phyloP scores from a whole-genome alignment of 2,329 filamentous ascomycete genomes.

The Exophiala lecanii-corni region DNA sequence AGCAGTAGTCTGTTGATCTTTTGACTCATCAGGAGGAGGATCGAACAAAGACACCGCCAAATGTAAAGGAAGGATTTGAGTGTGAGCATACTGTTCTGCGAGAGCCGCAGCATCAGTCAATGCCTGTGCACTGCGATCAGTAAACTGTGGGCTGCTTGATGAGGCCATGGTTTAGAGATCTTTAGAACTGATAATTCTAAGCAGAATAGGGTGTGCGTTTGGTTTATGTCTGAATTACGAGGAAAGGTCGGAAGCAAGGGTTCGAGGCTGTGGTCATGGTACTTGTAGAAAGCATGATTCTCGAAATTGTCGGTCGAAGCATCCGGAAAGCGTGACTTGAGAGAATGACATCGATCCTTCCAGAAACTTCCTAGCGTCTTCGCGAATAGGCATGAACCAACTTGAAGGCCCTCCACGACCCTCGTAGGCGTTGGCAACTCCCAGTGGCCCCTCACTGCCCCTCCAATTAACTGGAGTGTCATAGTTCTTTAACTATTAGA shows the following conservation, averaged over 20 bases:
- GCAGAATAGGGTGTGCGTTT: too few species aligned
- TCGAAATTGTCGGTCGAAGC: too few species aligned
- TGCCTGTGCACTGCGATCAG: slow-evolving; percentile 85
- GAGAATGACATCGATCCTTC: slow-evolving; percentile 17
- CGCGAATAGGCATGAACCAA: neutral
- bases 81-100: slow-evolving; percentile 84
- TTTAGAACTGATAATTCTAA: too few species aligned
- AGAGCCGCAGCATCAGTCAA: slow-evolving; percentile 83
- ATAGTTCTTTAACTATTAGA: too few species aligned
- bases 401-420: slow-evolving; percentile 1
- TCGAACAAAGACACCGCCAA: slow-evolving; percentile 60
- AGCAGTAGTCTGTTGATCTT: slow-evolving; percentile 65
- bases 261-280: too few species aligned
- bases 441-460: too few species aligned
- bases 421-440: too few species aligned
- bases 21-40: slow-evolving; percentile 55
- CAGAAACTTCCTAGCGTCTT: slow-evolving; percentile 14
- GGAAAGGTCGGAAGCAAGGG: too few species aligned
- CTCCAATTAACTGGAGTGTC: too few species aligned
- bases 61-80: slow-evolving; percentile 85
- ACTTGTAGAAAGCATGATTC: neutral
- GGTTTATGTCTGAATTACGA: too few species aligned
- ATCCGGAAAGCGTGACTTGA: slow-evolving; percentile 1
- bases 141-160: slow-evolving; percentile 64
- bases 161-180: slow-evolving; percentile 30